Evolutionary conservation across 805 yeast genomes (phyloP).

Genomic region (Candida verbasci): DNA sequence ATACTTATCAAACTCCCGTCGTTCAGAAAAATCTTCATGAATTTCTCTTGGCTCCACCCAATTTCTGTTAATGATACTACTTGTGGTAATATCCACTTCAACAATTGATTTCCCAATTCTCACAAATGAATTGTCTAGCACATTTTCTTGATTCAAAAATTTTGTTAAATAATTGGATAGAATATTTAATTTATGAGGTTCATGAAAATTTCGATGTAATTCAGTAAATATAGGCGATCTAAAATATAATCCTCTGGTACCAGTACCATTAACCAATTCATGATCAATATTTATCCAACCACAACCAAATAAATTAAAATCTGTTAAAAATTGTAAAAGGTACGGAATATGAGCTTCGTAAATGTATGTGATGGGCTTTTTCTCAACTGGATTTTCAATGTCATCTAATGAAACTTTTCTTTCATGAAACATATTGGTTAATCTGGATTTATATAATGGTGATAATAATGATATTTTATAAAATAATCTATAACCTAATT

Average conservation of each 20-base stretch:
- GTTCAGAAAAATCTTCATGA: slow-evolving; percentile 48
- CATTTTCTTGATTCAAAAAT: slow-evolving; percentile 21
- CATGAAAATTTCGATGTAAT: slow-evolving; percentile 13
- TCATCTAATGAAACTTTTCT: slow-evolving; percentile 4
- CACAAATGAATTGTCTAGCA: slow-evolving; percentile 31
- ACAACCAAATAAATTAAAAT: slow-evolving; percentile 81
- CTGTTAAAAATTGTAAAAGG: slow-evolving; percentile 71
- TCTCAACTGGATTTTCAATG: slow-evolving; percentile 1
- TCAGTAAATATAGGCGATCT: slow-evolving; percentile 48
- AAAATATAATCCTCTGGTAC: slow-evolving; percentile 35
- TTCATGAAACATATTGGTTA: slow-evolving; percentile 44
- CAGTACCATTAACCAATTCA: slow-evolving; percentile 8
- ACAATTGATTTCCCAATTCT: slow-evolving; percentile 60
- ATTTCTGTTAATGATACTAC: slow-evolving; percentile 54
- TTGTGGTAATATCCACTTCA: slow-evolving; percentile 68
- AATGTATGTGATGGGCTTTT: slow-evolving; percentile 10
- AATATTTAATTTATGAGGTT: slow-evolving; percentile 6
- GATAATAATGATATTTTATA: slow-evolving; percentile 66
- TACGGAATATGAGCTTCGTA: slow-evolving; percentile 83
- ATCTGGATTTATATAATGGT: slow-evolving; percentile 53
- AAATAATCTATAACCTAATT: slow-evolving; percentile 57
- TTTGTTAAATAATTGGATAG: slow-evolving; percentile 6
- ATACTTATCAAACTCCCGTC: slow-evolving; percentile 11
- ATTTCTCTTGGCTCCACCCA: slow-evolving; percentile 40
- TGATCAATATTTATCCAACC: slow-evolving; percentile 56